Conservation (phyloP, 2,329 filamentous ascomycete genomes). For the Botrytis paeoniae region DNA sequence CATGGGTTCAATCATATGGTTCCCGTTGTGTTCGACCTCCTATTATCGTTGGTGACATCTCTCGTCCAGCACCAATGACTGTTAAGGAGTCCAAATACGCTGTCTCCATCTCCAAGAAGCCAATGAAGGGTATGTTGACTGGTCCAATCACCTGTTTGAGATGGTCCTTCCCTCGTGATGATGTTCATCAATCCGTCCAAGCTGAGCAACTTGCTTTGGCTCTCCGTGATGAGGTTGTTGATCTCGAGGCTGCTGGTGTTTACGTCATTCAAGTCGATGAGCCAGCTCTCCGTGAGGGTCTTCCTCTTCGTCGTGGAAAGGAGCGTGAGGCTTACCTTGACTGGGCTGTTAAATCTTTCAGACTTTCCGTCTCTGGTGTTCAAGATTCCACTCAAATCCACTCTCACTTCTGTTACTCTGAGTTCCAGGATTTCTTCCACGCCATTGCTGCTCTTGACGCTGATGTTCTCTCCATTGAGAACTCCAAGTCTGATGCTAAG, state of each 20-base stretch:
- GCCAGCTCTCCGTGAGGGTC: constrained; percentile 98
- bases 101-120: constrained; percentile 92
- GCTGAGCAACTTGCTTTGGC: constrained; percentile 98
- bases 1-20: constrained; percentile 98
- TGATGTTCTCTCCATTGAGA: constrained; percentile 98
- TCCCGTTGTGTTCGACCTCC: constrained; percentile 97
- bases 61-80: constrained; percentile 93
- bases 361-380: constrained; percentile 88
- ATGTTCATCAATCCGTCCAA: constrained; percentile 98
- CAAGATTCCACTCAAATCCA: constrained; percentile 97
- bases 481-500: constrained; percentile 99
- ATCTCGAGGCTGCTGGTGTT: constrained; percentile 95
- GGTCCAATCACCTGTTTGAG: constrained; percentile 97
- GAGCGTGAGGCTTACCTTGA: constrained; percentile 96
- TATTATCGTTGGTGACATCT: constrained; percentile 98
- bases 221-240: constrained; percentile 95
- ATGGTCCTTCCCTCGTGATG: constrained; percentile 99
- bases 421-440: constrained; percentile 99
- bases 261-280: constrained; percentile 99
- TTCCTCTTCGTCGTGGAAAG: constrained; percentile 87
- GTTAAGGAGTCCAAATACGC: constrained; percentile 99
- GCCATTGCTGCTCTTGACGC: constrained; percentile 97
- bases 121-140: constrained; percentile 99
- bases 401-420: constrained; percentile 99
- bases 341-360: constrained; percentile 98